Evolutionary conservation across 805 yeast genomes (phyloP), one percentile per base, ranked within the genome.

Genomic region (Candida corydali): DNA sequence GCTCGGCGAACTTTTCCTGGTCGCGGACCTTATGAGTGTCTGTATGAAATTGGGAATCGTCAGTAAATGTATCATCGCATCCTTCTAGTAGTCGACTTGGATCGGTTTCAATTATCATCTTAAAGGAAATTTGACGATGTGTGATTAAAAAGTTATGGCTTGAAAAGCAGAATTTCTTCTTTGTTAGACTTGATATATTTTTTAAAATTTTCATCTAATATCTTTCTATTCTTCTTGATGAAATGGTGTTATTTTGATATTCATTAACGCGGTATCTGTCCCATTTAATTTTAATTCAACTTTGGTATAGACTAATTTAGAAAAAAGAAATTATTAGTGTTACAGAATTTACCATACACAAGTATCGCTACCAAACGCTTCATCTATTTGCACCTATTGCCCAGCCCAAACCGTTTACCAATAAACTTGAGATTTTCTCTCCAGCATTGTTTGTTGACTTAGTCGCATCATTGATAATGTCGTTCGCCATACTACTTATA

Each of bases 371-470:
- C 33, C 26, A 30, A 5, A 14, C 22, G 26, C 29, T 7, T 19
- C 17, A 17, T 30, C 37, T 40, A 37, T 53, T 58, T 26, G 82
- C 82, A 5, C 82, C 82, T 44, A 76, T 73, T 12, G 82, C 81
- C 82, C 82, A 76, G 3, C 81, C 81, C 20, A 76, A 53, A 1
- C 82, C 82, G 17, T 75, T 65, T 3, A 72, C 78, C 37, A 76
- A 57, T 38, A 76, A 48, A 38, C 65, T 71, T 8, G 76, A 69
- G 3, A 77, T 41, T 45, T 74, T 76, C 26, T 71, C 78, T 29
- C 65, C 49, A 1, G 70, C 71, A 16, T 59, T 62, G 24, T 54
- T 54, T 5, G 61, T 50, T 14, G 63, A 34, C 20, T 38, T 32
- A 3, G 38, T 32, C 5, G 30, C 32, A 12, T 40, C 34, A 14